Base-by-base conservation (phyloP, 352 stramenopile species). In the Blastocystis sp. region DNA sequence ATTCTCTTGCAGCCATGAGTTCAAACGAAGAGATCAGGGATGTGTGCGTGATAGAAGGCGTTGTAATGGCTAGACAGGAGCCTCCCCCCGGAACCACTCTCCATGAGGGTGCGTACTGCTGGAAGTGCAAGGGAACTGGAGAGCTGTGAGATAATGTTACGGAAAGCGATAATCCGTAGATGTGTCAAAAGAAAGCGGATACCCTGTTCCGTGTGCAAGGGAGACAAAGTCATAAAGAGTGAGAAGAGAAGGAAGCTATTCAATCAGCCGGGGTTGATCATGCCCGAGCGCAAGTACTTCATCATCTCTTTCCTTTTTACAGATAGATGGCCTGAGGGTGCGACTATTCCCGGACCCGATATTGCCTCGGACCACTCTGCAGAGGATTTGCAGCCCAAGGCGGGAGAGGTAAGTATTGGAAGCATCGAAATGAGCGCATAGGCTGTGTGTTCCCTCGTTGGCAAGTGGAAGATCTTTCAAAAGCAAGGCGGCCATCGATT, bases 401-500 rank as follows among this genome's bases (percentile, higher is more conserved):
- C 63, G 38, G 78, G 78, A 65, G 78, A 88, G 45, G 78, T 80
- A 19, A n/a, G 42, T 57, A n/a, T 80, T 52, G 71, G 21, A 9
- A 14, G 4, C 14, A 80, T 68, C 21, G 6, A 19, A 65, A 28
- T 10, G 7, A 21, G n/a, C 68, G 21, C 6, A 57, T 80, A 93
- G 89, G 81, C 92, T 60, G 59, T 93, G 34, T 93, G 91, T 69
- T 92, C 91, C 34, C 90, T 94, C 19, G 89, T 92, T 10, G 92
- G 92, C 10, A 77, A 91, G 74, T 94, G 91, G 91, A 89, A 91
- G 52, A 94, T 94, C 60, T 89, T 93, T 17, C 92, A 94, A 89
- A 71, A 89, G 19, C 87, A 92, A 6, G 91, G 87, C 38, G 90
- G 87, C 76, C 92, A 94, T 90, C 89, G 92, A 76, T 94, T 91